These are phyloP conservation scores for Phytophthora europaea DNA, from an alignment of 352 stramenopile genomes.

Conservation along the genomic window DNA sequence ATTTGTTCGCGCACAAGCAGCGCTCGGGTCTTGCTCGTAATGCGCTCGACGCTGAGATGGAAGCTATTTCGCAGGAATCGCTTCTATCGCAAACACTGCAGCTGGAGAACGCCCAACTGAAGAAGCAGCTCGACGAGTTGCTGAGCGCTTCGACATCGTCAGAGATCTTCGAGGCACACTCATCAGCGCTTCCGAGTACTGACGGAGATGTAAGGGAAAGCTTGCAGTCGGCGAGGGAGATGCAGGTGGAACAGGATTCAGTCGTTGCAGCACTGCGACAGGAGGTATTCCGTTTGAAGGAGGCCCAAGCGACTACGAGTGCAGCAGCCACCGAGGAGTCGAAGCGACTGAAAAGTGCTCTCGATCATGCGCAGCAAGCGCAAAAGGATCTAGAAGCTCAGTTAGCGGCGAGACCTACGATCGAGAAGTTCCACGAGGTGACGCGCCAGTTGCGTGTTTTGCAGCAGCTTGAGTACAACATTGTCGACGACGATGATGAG, in stretches of 20 bases:
- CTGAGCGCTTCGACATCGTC: conserved; percentile 43
- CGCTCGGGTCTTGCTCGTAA: conserved; percentile 67
- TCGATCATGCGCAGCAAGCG: conserved; percentile 38
- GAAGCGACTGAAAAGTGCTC: conserved; percentile 39
- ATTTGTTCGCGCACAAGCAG: conserved; percentile 92
- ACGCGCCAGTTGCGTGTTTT: conserved; percentile 92
- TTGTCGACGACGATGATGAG: conserved; percentile 74
- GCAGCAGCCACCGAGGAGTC: conserved; percentile 38
- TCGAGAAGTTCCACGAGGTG: conserved; percentile 90
- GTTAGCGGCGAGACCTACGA: conserved; percentile 76
- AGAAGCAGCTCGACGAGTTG: conserved; percentile 87
- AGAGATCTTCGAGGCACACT: conserved; percentile 16
- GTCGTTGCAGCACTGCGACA: conserved; percentile 62
- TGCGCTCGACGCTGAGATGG: conserved; percentile 85
- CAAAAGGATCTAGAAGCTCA: conserved; percentile 52
- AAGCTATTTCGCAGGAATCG: conserved; percentile 90
- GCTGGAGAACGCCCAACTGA: conserved; percentile 86
- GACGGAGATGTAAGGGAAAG: conserved; percentile 21
- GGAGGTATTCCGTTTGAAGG: conserved; percentile 70
- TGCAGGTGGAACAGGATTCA: conserved; percentile 66
- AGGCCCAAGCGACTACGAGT: conserved; percentile 43
- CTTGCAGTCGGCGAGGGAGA: conserved; percentile 37
- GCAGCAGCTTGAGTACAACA: conserved; percentile 93
- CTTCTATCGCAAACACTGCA: conserved; percentile 80
- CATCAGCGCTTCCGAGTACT: conserved; percentile 14